phyloP scores from a whole-genome alignment of 495 filamentous ascomycete species.

The Penicillium nucicola region DNA sequence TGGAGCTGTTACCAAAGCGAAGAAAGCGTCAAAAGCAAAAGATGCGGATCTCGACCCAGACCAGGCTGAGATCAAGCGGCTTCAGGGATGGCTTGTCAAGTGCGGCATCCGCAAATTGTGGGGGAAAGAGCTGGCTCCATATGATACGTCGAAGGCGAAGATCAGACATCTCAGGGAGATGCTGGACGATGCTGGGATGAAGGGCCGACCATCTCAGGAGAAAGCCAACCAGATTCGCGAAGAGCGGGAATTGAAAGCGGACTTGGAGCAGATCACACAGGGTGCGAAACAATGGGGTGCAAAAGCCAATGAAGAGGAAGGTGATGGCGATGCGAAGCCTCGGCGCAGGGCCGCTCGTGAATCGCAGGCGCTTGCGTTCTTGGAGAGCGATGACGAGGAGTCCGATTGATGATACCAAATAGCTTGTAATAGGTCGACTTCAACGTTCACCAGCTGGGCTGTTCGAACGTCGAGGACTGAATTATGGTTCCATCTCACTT shows the following conservation, averaged over 20 bases:
- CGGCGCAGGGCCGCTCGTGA: conserved; percentile 41
- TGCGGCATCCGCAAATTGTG: conserved; percentile 95
- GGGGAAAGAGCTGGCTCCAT: conserved; percentile 74
- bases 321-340: conserved; percentile 36
- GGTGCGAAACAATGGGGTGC: conserved; percentile 75
- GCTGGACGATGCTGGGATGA: conserved; percentile 81
- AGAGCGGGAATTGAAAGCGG: conserved; percentile 72
- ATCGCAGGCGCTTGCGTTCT: conserved; percentile 51
- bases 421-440: neutral
- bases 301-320: conserved; percentile 31
- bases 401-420: conserved; percentile 40
- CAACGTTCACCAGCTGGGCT: neutral
- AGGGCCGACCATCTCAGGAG: conserved; percentile 76
- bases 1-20: conserved; percentile 29
- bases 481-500: conserved; percentile 2
- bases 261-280: conserved; percentile 77
- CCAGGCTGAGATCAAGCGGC: conserved; percentile 81
- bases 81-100: conserved; percentile 84
- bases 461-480: neutral
- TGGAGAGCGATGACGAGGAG: conserved; percentile 52
- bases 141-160: conserved; percentile 72
- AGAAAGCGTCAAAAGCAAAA: conserved; percentile 35
- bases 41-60: conserved; percentile 57
- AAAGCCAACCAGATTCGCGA: conserved; percentile 86
- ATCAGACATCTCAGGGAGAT: conserved; percentile 75